Evolutionary conservation across 108 stramenopile species (phyloP), one percentile per base, ranked within the genome.

Genomic region (Ochromonas danica): DNA sequence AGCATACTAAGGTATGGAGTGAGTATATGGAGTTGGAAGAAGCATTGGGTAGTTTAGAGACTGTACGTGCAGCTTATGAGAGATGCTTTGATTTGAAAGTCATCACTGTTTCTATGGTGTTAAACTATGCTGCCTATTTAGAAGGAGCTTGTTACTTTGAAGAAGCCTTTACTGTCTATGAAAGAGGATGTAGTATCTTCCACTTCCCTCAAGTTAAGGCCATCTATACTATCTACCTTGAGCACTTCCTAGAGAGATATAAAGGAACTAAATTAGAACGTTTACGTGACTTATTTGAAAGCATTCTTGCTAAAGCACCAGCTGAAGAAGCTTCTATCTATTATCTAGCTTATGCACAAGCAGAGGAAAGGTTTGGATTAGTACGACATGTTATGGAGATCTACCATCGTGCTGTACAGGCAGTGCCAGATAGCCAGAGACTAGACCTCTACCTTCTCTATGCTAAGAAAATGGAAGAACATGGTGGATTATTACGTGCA

Each of bases 1-100:
- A 87, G 43, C 89, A 89, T 36, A 42, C 92, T 10, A 89, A 90
- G 61, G 77, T 98, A 38, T 99, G 98, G 97, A 90, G 91, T 78
- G 84, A 97, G 62, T 85, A 95, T 71, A 88, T 97, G 65, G 97
- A 97, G 88, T 82, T 99, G 61, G 97, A 99, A 83, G 98, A 99
- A 80, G 91, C 92, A 0, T 81, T 98, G 45, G 98, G 97, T 0
- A 96, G 95, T 0, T 81, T 94, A 25, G 93, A 94, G 80, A 92
- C 92, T 0, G 89, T 93, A 43, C 93, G 93, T 79, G 97, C 97
- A 79, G 95, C 98, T 0, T 98, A 99, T 85, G 90, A 92, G 60
- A 85, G 92, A 10, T 89, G 88, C 42, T 74, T 99, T 45, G 96
- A 96, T 85, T 87, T 92, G 77, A 91, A 93, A 79, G 94, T 97